A percentile compares a stretch with the other conserved stretches of the same genome.
phyloP scores from a whole-genome alignment of 352 stramenopile species.

The Pythium rishiriense region DNA sequence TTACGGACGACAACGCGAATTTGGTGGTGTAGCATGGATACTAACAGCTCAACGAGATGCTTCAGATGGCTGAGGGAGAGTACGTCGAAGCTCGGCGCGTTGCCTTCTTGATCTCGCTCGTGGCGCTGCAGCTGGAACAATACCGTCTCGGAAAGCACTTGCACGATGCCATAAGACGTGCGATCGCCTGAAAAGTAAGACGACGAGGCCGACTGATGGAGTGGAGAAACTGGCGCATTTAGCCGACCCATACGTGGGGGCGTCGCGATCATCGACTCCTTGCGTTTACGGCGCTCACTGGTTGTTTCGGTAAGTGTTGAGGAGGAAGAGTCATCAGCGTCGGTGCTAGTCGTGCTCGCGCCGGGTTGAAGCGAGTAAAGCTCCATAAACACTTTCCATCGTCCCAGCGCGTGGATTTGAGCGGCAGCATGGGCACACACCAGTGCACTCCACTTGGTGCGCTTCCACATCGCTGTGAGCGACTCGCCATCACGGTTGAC shows the following conservation, averaged over 20 bases:
- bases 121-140: slow-evolving; percentile 35
- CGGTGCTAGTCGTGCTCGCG: background rate
- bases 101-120: slow-evolving; percentile 26
- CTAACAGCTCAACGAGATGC: slow-evolving; percentile 55
- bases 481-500: slow-evolving; percentile 4
- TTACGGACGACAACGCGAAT: slow-evolving; percentile 59
- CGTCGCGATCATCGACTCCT: slow-evolving; percentile 75
- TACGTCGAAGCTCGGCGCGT: slow-evolving; percentile 40
- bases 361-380: slow-evolving; percentile 51
- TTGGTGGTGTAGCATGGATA: slow-evolving; percentile 78
- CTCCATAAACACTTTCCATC: slow-evolving; percentile 80
- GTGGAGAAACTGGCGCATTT: slow-evolving; percentile 19
- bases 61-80: slow-evolving; percentile 52
- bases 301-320: background rate
- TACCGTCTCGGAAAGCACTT: slow-evolving; percentile 58
- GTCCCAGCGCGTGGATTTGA: slow-evolving; percentile 48
- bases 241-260: slow-evolving; percentile 31
- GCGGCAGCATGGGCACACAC: slow-evolving; percentile 32
- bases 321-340: background rate
- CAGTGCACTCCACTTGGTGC: slow-evolving; percentile 15
- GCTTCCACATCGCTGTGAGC: slow-evolving; percentile 30
- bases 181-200: slow-evolving; percentile 65
- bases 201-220: slow-evolving; percentile 24
- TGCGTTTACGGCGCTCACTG: slow-evolving; percentile 40
- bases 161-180: slow-evolving; percentile 70